phyloP scores from a whole-genome alignment of 306 rosid genomes.

The Prunus davidiana region DNA sequence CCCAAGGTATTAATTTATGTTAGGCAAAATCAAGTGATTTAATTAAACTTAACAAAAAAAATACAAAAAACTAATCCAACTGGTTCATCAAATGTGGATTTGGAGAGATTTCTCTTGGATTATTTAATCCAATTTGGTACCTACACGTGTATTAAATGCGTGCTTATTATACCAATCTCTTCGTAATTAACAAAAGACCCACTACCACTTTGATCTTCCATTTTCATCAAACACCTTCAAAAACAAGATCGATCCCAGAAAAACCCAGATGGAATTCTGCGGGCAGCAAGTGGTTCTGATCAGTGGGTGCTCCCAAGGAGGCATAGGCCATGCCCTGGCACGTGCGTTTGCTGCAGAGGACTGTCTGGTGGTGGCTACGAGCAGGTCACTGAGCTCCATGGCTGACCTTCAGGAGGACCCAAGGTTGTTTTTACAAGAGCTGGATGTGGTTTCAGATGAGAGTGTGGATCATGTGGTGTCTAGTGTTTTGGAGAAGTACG shows the following conservation, averaged over 20 bases:
- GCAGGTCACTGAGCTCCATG: constrained; percentile 56
- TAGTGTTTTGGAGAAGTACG: constrained; percentile 42
- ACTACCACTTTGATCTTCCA: not conserved
- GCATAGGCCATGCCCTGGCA: constrained; percentile 79
- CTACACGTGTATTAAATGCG: too few relatives aligned
- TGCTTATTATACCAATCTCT: too few relatives aligned
- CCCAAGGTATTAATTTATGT: too few relatives aligned
- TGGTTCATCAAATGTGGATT: too few relatives aligned
- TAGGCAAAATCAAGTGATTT: too few relatives aligned
- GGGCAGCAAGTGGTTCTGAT: constrained; percentile 60
- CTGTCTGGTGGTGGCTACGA: constrained; percentile 74
- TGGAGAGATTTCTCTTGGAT: too few relatives aligned
- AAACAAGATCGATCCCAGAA: not conserved
- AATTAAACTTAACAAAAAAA: too few relatives aligned
- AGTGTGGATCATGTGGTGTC: constrained; percentile 48
- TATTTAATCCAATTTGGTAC: too few relatives aligned
- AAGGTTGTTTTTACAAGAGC: constrained; percentile 54
- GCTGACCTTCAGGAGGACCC: constrained; percentile 47
- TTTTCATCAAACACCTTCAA: not conserved
- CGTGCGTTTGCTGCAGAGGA: constrained; percentile 58
- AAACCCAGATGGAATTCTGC: constrained; percentile 21
- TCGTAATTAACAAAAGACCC: not conserved
- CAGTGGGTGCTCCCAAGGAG: constrained; percentile 66
- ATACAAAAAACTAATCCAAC: too few relatives aligned
- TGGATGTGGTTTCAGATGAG: constrained; percentile 73